Evolutionary conservation across 208 protist genomes (phyloP).

Genomic region (Acanthamoeba rhysodes): DNA sequence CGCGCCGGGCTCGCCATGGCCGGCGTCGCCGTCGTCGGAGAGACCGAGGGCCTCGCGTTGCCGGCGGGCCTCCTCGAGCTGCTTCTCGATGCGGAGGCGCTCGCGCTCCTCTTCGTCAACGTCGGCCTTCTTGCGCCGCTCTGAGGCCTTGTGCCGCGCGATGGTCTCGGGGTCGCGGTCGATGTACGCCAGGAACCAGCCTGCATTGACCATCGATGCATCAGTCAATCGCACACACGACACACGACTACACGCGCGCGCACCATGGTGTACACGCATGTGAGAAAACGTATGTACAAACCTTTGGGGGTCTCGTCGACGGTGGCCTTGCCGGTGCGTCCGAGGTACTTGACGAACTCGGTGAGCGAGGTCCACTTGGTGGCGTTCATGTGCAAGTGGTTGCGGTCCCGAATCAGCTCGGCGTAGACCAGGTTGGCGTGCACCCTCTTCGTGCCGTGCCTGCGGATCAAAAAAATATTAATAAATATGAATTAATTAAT

Average conservation of each 20-base stretch:
- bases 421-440: slow-evolving; percentile 92
- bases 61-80: slow-evolving; percentile 71
- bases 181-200: slow-evolving; percentile 92
- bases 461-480: slow-evolving; percentile 22
- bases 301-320: slow-evolving; percentile 93
- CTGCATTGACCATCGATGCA: neutral
- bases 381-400: slow-evolving; percentile 93
- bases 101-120: slow-evolving; percentile 85
- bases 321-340: slow-evolving; percentile 86
- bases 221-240: neutral
- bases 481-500: neutral
- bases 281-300: neutral
- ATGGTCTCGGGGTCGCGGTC: slow-evolving; percentile 90
- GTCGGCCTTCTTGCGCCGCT: slow-evolving; percentile 76
- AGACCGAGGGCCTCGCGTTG: slow-evolving; percentile 21
- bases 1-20: neutral
- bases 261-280: neutral
- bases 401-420: slow-evolving; percentile 92
- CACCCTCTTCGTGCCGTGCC: slow-evolving; percentile 84
- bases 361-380: slow-evolving; percentile 91
- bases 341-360: slow-evolving; percentile 93
- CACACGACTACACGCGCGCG: neutral
- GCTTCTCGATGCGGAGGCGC: slow-evolving; percentile 69
- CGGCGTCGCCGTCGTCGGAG: neutral
- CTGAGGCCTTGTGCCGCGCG: slow-evolving; percentile 65